phyloP scores from a whole-genome alignment of 495 filamentous ascomycete species.

The Friedmanniomyces endolithicus region DNA sequence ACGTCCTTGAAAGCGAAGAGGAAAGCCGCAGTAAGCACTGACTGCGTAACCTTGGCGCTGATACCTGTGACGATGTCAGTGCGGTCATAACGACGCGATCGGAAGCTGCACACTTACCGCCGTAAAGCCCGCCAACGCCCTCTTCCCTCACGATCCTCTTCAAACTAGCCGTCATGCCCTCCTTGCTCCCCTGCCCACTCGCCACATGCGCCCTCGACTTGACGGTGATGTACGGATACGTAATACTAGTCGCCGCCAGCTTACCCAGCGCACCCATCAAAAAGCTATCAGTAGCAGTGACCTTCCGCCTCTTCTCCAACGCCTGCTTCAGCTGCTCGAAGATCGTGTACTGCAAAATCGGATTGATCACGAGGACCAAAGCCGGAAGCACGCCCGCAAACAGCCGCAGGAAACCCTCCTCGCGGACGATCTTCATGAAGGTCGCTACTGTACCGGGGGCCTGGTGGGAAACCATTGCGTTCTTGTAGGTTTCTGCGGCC shows the following conservation, averaged over 20 bases:
- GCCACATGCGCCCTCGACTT: conserved; percentile 96
- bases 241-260: conserved; percentile 81
- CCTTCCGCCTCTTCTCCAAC: conserved; percentile 50
- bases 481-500: conserved; percentile 24
- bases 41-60: conserved; percentile 89
- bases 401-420: conserved; percentile 71
- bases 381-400: conserved; percentile 91
- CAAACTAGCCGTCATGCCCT: conserved; percentile 58
- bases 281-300: conserved; percentile 80
- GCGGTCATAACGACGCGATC: not conserved
- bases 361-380: conserved; percentile 88
- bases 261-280: conserved; percentile 87
- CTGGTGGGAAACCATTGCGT: conserved; percentile 14
- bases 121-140: conserved; percentile 80
- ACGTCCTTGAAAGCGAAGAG: conserved; percentile 98
- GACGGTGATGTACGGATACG: conserved; percentile 96
- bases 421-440: conserved; percentile 56
- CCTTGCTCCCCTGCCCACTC: conserved; percentile 47
- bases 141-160: conserved; percentile 72
- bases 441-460: conserved; percentile 66
- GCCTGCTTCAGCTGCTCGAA: conserved; percentile 91
- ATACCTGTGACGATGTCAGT: conserved; percentile 45
- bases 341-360: conserved; percentile 95
- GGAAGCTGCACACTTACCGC: conserved; percentile 46
- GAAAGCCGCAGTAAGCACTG: conserved; percentile 89